Conservation (phyloP, 2,329 filamentous ascomycete species). For the Penicillium thymicola region DNA sequence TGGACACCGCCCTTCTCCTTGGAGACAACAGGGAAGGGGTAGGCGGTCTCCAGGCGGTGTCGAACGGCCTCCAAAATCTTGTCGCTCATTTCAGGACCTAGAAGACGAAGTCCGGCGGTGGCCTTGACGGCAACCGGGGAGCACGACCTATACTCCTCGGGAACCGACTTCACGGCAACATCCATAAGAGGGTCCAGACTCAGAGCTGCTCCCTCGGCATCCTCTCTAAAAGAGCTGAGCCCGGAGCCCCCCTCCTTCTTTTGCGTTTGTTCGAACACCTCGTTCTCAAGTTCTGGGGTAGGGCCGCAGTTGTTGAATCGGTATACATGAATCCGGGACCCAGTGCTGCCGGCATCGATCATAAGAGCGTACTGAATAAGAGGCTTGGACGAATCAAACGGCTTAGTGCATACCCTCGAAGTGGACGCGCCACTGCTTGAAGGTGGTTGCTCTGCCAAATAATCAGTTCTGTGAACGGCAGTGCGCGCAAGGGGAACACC, state of each 20-base stretch:
- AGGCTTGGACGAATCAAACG: slow-evolving; percentile 82
- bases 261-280: slow-evolving; percentile 90
- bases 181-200: slow-evolving; percentile 86
- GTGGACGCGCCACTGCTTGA: slow-evolving; percentile 55
- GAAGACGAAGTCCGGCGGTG: slow-evolving; percentile 84
- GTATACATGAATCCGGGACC: slow-evolving; percentile 97
- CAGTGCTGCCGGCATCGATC: slow-evolving; percentile 97
- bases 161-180: slow-evolving; percentile 78
- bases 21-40: slow-evolving; percentile 91
- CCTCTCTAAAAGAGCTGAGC: slow-evolving; percentile 80
- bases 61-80: slow-evolving; percentile 85
- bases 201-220: slow-evolving; percentile 83
- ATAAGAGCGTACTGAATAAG: slow-evolving; percentile 97
- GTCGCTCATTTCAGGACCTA: slow-evolving; percentile 75
- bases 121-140: slow-evolving; percentile 96
- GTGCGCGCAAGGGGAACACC: neutral
- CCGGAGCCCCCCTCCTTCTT: slow-evolving; percentile 75
- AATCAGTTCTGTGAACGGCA: neutral
- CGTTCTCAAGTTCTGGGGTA: slow-evolving; percentile 89
- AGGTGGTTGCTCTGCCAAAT: slow-evolving; percentile 24
- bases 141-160: slow-evolving; percentile 85
- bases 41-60: slow-evolving; percentile 76
- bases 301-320: slow-evolving; percentile 98
- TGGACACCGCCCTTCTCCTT: slow-evolving; percentile 81
- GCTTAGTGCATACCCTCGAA: slow-evolving; percentile 67